Conservation (phyloP, 352 stramenopile genomes). For the Phytophthora sp. region DNA sequence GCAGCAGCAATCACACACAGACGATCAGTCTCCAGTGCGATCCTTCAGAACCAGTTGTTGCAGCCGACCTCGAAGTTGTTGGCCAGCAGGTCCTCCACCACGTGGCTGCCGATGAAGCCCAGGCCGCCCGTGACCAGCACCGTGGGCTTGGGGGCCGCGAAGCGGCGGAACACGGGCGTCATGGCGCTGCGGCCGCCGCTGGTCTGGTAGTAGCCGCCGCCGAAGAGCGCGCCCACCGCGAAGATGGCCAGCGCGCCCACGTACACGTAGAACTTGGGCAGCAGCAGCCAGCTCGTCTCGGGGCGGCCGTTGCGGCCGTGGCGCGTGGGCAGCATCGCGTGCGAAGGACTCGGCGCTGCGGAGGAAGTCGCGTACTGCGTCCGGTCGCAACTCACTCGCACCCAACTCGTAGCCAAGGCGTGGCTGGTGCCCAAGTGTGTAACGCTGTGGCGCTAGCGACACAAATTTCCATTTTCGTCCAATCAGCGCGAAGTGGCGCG, state of each 20-base stretch:
- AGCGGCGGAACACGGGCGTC: conserved; percentile 34
- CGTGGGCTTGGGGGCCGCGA: conserved; percentile 42
- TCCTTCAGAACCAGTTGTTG: conserved; percentile 1
- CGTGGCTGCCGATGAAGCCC: conserved; percentile 87
- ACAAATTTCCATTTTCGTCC: too few species aligned
- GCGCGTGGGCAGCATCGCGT: conserved; percentile 42
- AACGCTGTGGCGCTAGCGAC: conserved; percentile 12
- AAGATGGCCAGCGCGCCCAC: conserved; percentile 70
- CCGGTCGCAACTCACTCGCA: conserved; percentile 3
- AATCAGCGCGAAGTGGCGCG: conserved; percentile 4
- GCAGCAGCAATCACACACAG: neutral
- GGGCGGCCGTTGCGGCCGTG: conserved; percentile 39
- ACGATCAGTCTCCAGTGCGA: neutral
- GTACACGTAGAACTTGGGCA: conserved; percentile 78
- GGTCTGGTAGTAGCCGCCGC: conserved; percentile 67
- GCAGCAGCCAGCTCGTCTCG: conserved; percentile 74
- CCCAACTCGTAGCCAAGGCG: neutral
- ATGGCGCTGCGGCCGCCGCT: conserved; percentile 30
- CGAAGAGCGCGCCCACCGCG: conserved; percentile 66
- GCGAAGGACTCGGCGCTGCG: neutral
- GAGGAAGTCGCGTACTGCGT: conserved; percentile 26
- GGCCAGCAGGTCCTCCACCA: conserved; percentile 78
- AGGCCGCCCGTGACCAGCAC: conserved; percentile 84
- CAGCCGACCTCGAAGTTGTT: conserved; percentile 74
- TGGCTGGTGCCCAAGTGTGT: conserved; percentile 8